Evolutionary conservation across 495 filamentous ascomycete species (phyloP), one percentile per base, ranked within the genome.

Genomic region (Xanthoparmelia taractica): DNA sequence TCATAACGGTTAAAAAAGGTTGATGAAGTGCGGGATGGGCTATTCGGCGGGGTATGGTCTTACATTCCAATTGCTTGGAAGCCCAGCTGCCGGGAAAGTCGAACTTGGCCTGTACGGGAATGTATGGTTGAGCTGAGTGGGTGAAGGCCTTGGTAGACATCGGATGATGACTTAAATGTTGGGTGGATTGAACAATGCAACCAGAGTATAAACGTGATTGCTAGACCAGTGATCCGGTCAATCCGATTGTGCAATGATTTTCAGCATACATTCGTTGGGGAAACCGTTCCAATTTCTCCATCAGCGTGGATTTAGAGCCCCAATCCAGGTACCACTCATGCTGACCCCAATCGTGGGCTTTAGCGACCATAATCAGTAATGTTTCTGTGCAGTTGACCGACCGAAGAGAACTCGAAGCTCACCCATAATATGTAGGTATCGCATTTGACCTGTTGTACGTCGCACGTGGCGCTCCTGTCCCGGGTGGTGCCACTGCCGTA

Each of bases 311-410:
- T 18, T 20, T 20, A 17, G 6, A 54, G 27, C 29, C 27, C 33
- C 7, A 10, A 29, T 33, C 1, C 50, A n/a, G 11, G 7, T 8
- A 54, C 15, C 5, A 13, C 6, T 54, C 20, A 54, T 54, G 50
- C 50, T 33, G 50, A 54, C 8, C 50, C 50, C 33, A 33, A 54
- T 20, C 50, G 50, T 33, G 50, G 50, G 50, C 50, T 54, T 54
- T 29, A 54, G 29, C 15, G 29, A 54, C 10, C 29, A 54, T 7
- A 52, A 33, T 54, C 4, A 54, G 50, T 33, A 8, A 33, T 11
- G 7, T 20, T 31, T 11, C 50, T 20, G 29, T 31, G 17, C 0
- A 34, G 2, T 20, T 54, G 50, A 54, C 29, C 17, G 8, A 33
- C 33, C 15, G 29, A 54, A 33, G 29, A 54, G 17, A 6, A 54